phyloP scores from a whole-genome alignment of 495 filamentous ascomycete genomes.

The Penicillium waksmanii region DNA sequence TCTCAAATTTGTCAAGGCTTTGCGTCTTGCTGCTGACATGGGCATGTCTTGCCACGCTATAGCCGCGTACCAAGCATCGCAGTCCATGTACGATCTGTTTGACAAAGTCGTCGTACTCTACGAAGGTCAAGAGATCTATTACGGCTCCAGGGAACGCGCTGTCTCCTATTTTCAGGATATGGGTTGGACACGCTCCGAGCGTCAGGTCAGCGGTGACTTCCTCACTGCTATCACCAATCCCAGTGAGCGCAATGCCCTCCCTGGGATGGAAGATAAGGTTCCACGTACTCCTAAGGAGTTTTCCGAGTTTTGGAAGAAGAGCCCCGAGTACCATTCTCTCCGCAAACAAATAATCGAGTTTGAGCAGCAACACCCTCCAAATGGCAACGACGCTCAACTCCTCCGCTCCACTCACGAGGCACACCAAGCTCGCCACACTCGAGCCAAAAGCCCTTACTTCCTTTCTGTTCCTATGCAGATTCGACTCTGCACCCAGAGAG shows the following conservation, averaged over 20 bases:
- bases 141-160: slow-evolving; percentile 57
- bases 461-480: slow-evolving; percentile 51
- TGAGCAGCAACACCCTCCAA: slow-evolving; percentile 23
- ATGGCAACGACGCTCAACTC: slow-evolving; percentile 30
- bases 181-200: slow-evolving; percentile 59
- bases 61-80: slow-evolving; percentile 82
- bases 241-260: slow-evolving; percentile 57
- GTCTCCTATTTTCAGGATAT: slow-evolving; percentile 61
- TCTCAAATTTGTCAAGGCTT: slow-evolving; percentile 66
- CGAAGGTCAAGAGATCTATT: slow-evolving; percentile 66
- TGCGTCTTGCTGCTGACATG: slow-evolving; percentile 73
- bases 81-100: slow-evolving; percentile 74
- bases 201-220: slow-evolving; percentile 69
- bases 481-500: slow-evolving; percentile 47
- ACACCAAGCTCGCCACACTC: slow-evolving; percentile 37
- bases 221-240: slow-evolving; percentile 71
- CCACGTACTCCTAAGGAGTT: slow-evolving; percentile 73
- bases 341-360: slow-evolving; percentile 51
- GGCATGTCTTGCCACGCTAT: slow-evolving; percentile 75
- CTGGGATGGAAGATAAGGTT: slow-evolving; percentile 63
- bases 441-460: slow-evolving; percentile 43
- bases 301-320: slow-evolving; percentile 58
- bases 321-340: slow-evolving; percentile 49
- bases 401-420: slow-evolving; percentile 28
- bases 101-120: slow-evolving; percentile 65